Base-by-base conservation (phyloP, 1,284 basidiomycete genomes). In the Sphagnurus paluster region DNA sequence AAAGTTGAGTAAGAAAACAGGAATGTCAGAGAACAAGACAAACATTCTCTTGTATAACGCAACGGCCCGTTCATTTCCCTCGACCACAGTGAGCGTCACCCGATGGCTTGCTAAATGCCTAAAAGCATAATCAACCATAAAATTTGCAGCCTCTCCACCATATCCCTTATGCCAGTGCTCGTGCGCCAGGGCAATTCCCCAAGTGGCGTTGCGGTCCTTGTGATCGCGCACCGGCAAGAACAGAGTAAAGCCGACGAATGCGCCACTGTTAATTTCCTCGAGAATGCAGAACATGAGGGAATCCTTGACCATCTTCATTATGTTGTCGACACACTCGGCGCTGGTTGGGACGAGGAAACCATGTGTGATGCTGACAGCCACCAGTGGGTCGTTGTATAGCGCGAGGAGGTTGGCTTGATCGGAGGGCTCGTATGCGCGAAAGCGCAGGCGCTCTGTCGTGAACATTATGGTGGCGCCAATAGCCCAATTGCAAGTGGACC, bases 221-320 rank as follows among this genome's bases (percentile, higher is more conserved):
- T 61, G 52, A 30, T 64, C 42, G 13, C 19, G 45, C 4, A 64
- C 53, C 19, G 54, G 58, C 23, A 74, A 43, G 26, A 60, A 56
- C 21, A 61, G 56, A 11, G 68, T 61, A 25, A 53, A 50, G 1
- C 74, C 73, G 28, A 75, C 56, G 48, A 71, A 68, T 13, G 59
- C 60, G 13, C 62, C 64, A 16, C 59, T 57, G n/a, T 61, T 58
- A 13, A 54, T 53, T n/a, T 62, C 61, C 34, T 61, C 61, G 30
- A 73, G 50, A 45, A 72, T 55, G 40, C 58, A 62, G 32, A 60
- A 57, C 40, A 73, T 59, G 37, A 60, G 54, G 25, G 65, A 61
- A 9, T 54, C 54, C 13, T 65, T 54, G 50, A 60, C 60, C 17
- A 62, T 57, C 23, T 57, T 45, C 29, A 58, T 55, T 40, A 72